Conservation (phyloP, 2,329 filamentous ascomycete species). For the Colletotrichum ledebouriae region DNA sequence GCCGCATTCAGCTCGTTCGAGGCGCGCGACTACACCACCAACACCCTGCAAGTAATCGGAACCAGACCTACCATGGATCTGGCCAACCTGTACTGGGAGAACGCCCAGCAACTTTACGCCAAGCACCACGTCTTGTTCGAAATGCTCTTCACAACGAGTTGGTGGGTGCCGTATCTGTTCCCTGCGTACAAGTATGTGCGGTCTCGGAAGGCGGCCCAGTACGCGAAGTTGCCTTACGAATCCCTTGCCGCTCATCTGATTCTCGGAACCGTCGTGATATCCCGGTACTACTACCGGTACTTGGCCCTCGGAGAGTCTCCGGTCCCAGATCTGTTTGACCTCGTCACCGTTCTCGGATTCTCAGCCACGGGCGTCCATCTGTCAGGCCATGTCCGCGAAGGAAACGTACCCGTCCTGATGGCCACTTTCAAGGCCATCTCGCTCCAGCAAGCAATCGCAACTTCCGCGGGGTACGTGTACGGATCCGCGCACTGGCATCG, state of each 20-base stretch:
- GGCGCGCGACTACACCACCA: conserved; percentile 12
- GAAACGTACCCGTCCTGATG: conserved; percentile 14
- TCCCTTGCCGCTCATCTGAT: conserved; percentile 19
- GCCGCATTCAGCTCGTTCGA: conserved; percentile 5
- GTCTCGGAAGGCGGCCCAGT: conserved; percentile 16
- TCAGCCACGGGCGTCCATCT: conserved; percentile 1
- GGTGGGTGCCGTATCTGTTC: conserved; percentile 7
- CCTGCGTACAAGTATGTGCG: conserved; percentile 2
- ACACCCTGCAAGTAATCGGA: conserved; percentile 4
- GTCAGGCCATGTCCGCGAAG: conserved; percentile 7
- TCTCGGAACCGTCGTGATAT: conserved; percentile 2
- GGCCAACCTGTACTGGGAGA: conserved; percentile 19
- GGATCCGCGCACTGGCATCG: conserved; percentile 33
- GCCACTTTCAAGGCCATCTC: conserved; percentile 23
- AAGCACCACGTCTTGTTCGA: conserved; percentile 25
- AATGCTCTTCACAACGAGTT: conserved; percentile 14
- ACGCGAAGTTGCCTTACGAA: conserved; percentile 11
- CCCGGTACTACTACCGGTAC: conserved; percentile 23
- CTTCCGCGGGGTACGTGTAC: conserved; percentile 21
- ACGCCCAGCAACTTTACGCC: conserved; percentile 4
- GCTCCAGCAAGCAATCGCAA: conserved; percentile 23
- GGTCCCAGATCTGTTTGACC: conserved; percentile 4
- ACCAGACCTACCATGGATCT: conserved; percentile 14
- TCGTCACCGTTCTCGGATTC: conserved; percentile 8
- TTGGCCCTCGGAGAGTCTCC: conserved; percentile 3